These are phyloP conservation scores for Citrus maxima DNA, from an alignment of 345 rosid genomes.

Conservation along the genomic window DNA sequence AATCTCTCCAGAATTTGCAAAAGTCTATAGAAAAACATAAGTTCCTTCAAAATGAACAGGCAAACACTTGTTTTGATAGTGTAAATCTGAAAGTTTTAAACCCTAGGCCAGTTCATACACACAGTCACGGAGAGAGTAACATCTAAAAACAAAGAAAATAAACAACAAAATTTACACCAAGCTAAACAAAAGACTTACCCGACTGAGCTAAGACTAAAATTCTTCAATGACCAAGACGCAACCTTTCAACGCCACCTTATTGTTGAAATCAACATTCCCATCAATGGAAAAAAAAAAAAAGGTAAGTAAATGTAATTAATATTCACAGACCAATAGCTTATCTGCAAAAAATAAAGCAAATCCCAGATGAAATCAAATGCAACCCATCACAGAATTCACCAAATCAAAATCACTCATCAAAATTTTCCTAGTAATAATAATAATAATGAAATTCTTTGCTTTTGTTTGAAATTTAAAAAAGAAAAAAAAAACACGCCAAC, in stretches of 20 bases:
- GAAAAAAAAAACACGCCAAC: neutral
- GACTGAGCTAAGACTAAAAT: constrained; percentile 4
- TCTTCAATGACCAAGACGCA: constrained; percentile 12
- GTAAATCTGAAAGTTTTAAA: neutral
- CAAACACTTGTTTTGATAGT: neutral
- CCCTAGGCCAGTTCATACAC: neutral
- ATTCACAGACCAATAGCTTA: constrained; percentile 3
- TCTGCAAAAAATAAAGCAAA: constrained; percentile 18
- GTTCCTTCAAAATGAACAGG: neutral
- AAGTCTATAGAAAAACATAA: neutral
- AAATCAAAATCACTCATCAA: neutral
- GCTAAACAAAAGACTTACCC: constrained; percentile 16
- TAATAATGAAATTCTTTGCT: neutral
- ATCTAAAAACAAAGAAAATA: neutral
- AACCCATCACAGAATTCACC: constrained; percentile 1
- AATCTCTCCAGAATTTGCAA: neutral
- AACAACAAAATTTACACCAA: neutral
- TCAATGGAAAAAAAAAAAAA: neutral
- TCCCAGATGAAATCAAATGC: constrained; percentile 27
- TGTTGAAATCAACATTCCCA: constrained; percentile 8
- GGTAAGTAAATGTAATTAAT: neutral
- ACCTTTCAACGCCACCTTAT: constrained; percentile 12
- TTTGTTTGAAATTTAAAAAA: neutral
- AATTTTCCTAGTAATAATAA: neutral
- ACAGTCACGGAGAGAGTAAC: neutral